Base-by-base conservation (phyloP, 2,329 filamentous ascomycete species). In the Dactylellina cionopaga region DNA sequence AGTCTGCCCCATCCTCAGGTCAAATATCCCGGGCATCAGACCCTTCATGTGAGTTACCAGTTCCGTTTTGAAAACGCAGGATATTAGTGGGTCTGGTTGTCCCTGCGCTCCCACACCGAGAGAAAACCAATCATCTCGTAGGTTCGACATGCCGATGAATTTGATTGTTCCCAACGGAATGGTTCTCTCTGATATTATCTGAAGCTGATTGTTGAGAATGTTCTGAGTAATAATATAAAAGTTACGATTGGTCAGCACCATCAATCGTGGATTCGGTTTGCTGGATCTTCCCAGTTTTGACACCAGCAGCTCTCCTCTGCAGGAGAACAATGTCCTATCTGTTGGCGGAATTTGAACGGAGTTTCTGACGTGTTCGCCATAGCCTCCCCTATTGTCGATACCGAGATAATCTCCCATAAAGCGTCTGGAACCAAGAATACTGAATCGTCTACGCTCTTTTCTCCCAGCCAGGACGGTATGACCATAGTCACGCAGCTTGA, bases 41-140 rank as follows among this genome's bases (percentile, higher is more conserved):
- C 54, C 87, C 79, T 89, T 88, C 82, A 99, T 88, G 75, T 97
- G 93, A 0, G 94, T 96, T 79, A 98, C 96, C 81, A 99, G 89
- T 79, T 99, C 95, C 0, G 95, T 99, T 84, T 99, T 99, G 81
- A 99, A 88, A 17, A 97, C 83, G 79, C 95, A 99, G 81, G 89
- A 96, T 78, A 99, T 81, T 19, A 99, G 84, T n/a, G 95, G 92
- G 80, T 99, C 95, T 0, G 95, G 85, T 79, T 98, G 94, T 79
- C 96, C 92, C 6, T 89, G 89, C 29, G 93, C 93, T n/a, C 91
- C 92, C 44, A 96, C 86, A 2, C 93, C 92, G 33, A 99, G 84
- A 0, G 94, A 92, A 80, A 99, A 97, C 95, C 95, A 99, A 81
- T 99, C 95, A 77, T 99, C 95, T 75, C 91, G 92, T 72, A 91